Evolutionary conservation across 306 rosid genomes (phyloP).

Genomic region (Medicago truncatula): MtrunA17r5.0-ANR NC_053045.1:54348001-54348500

Average conservation of each 20-base stretch:
- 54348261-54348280: not conserved
- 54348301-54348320: not conserved
- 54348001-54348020: too few species aligned
- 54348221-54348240: not conserved
- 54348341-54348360: slow-evolving; percentile 11
- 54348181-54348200: not conserved
- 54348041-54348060: too few species aligned
- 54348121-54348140: not conserved
- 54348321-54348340: not conserved
- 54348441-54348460: slow-evolving; percentile 93
- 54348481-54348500: slow-evolving; percentile 89
- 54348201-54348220: not conserved
- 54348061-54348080: slow-evolving; percentile 2
- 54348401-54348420: slow-evolving; percentile 63
- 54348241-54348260: not conserved
- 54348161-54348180: not conserved
- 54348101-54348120: not conserved
- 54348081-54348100: not conserved
- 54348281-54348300: slow-evolving; percentile 1
- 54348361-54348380: not conserved
- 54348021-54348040: too few species aligned
- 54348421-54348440: slow-evolving; percentile 87
- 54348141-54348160: not conserved
- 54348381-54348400: slow-evolving; percentile 4
- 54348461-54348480: slow-evolving; percentile 82